Conservation (phyloP, 495 filamentous ascomycete genomes). For the Aspergillus leporis region DNA sequence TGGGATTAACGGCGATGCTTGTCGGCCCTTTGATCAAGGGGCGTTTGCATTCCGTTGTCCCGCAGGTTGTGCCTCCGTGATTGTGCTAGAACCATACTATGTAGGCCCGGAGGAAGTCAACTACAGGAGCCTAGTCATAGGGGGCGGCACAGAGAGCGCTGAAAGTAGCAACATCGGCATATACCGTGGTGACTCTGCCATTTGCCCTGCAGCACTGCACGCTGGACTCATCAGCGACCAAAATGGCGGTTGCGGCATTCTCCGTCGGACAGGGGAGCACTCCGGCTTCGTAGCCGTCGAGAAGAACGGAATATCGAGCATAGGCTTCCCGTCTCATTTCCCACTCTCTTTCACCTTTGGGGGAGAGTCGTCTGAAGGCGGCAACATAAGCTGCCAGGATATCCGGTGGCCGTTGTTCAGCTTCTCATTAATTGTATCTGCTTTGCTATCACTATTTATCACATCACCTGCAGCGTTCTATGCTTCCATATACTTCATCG, state of each 20-base stretch:
- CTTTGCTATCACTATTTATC: conserved; percentile 64
- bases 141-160: conserved; percentile 54
- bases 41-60: conserved; percentile 75
- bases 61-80: conserved; percentile 60
- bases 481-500: conserved; percentile 60
- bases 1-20: conserved; percentile 69
- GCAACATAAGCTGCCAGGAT: conserved; percentile 54
- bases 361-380: conserved; percentile 21
- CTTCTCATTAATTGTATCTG: conserved; percentile 63
- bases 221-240: conserved; percentile 64
- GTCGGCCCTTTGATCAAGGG: conserved; percentile 67
- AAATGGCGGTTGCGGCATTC: conserved; percentile 72
- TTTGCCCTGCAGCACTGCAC: conserved; percentile 75
- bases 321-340: conserved; percentile 68
- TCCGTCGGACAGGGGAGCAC: conserved; percentile 61
- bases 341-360: conserved; percentile 67
- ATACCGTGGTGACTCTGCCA: conserved; percentile 78
- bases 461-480: conserved; percentile 65
- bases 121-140: conserved; percentile 68
- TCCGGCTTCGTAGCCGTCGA: conserved; percentile 51
- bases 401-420: conserved; percentile 67
- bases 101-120: conserved; percentile 67
- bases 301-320: conserved; percentile 62
- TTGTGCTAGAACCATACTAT: conserved; percentile 67
- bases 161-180: conserved; percentile 39